phyloP scores from a whole-genome alignment of 345 rosid species.

The Lagerstroemia speciosa region DNA sequence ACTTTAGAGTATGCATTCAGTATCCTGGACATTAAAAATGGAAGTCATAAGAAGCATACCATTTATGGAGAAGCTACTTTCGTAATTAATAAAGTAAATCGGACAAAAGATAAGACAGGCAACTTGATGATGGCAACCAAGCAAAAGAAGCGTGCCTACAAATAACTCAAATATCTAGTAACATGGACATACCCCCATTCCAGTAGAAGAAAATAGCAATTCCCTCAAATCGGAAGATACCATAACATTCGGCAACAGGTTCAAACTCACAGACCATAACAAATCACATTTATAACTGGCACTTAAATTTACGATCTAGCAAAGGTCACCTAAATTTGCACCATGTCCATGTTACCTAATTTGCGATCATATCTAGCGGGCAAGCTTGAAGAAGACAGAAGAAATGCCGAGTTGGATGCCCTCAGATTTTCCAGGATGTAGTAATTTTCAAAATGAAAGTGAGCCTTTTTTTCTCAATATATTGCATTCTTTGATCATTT shows the following conservation, averaged over 20 bases:
- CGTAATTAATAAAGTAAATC: neutral
- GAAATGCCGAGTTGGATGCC: neutral
- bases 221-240: neutral
- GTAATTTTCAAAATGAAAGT: no score
- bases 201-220: neutral
- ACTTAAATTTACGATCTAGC: neutral
- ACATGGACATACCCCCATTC: neutral
- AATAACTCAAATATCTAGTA: neutral
- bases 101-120: neutral
- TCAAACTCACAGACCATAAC: neutral
- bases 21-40: constrained; percentile 38
- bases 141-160: neutral
- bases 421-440: neutral
- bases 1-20: constrained; percentile 80
- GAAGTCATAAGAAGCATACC: neutral
- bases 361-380: neutral
- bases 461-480: no score
- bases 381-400: neutral
- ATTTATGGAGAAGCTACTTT: neutral
- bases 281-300: neutral
- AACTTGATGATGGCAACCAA: neutral
- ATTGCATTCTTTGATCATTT: no score
- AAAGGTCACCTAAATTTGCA: neutral
- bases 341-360: neutral
- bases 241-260: neutral